Base-by-base conservation (phyloP, 2,329 filamentous ascomycete species). In the Fusarium marasasianum region DNA sequence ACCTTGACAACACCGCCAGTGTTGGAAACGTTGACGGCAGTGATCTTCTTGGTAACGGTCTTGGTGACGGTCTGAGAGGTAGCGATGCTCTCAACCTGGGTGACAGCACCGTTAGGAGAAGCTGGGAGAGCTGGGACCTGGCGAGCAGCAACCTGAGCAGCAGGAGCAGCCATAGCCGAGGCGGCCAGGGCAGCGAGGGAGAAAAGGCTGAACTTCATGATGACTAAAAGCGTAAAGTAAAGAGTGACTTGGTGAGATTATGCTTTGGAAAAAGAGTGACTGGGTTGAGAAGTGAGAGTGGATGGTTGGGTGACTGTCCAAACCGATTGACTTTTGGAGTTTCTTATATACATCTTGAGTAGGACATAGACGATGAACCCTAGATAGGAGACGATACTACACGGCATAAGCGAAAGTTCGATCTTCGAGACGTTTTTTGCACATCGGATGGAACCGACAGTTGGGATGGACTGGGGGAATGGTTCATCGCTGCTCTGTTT, bases 221-320 rank as follows among this genome's bases (percentile, higher is more conserved):
- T 70, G 66, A 60, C 44, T 33, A 35, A 41, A n/a, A 43, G 18
- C 22, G 15, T 33, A 26, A 37, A 33, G 29, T 54, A 66, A 70
- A 66, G 67, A 70, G 26, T 66, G 67, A 70, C 67, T 71, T 41
- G 41, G 66, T 70, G 53, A 71, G 66, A 54, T 71, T 48, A n/a
- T n/a, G 35, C 24, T 41, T 41, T 48, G 5, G 14, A 18, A 50
- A 70, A 71, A 20, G 67, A 70, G 41, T 22, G 67, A 70, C 67
- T 71, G 53, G 26, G 45, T 59, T 54, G 40, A 65, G 44, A 65
- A 66, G 41, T 38, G 59, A 54, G 41, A 44, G 51, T 56, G 31
- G 62, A 61, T 41, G 54, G 38, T 14, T 48, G 41, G 11, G 37
- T 55, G 51, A 55, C 6, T 2, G 3, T 55, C 15, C 8, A n/a